These are phyloP conservation scores for Mortierella sp. DNA, from an alignment of 371 early-diverging fungal genomes.

Conservation along the genomic window DNA sequence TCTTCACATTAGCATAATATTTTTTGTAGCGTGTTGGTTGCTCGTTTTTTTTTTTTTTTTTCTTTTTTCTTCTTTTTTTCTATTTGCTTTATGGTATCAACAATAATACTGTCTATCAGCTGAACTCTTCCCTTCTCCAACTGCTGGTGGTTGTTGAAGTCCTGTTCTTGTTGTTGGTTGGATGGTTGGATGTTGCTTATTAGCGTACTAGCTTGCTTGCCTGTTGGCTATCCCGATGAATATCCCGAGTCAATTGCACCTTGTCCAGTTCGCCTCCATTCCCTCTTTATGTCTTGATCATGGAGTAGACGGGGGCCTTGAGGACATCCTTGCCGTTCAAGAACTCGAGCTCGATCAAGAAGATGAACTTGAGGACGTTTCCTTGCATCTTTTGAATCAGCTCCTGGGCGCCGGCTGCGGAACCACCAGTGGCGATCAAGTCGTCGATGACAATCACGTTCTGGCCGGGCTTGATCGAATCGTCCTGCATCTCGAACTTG, in stretches of 20 bases:
- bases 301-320: slow-evolving; percentile 88
- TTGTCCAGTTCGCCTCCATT: background rate
- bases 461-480: slow-evolving; percentile 84
- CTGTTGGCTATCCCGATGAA: background rate
- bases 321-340: slow-evolving; percentile 85
- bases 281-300: slow-evolving; percentile 77
- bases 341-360: slow-evolving; percentile 91
- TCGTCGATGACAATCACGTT: slow-evolving; percentile 96
- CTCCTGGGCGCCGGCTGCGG: slow-evolving; percentile 67
- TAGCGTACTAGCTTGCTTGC: too few species aligned
- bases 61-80: background rate
- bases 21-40: background rate
- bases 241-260: background rate
- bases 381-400: slow-evolving; percentile 85
- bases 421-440: slow-evolving; percentile 93
- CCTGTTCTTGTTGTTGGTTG: background rate
- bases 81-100: background rate
- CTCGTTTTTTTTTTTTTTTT: background rate
- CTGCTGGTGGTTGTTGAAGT: background rate
- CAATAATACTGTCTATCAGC: slow-evolving; percentile 9
- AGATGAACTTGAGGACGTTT: slow-evolving; percentile 85
- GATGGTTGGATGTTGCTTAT: background rate
- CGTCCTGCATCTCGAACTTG: slow-evolving; percentile 91
- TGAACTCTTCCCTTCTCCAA: background rate
- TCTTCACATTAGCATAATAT: background rate